Evolutionary conservation across 179 eudicot species (phyloP), one percentile per base, ranked within the genome.

Genomic region (Beta lomatogona): DNA sequence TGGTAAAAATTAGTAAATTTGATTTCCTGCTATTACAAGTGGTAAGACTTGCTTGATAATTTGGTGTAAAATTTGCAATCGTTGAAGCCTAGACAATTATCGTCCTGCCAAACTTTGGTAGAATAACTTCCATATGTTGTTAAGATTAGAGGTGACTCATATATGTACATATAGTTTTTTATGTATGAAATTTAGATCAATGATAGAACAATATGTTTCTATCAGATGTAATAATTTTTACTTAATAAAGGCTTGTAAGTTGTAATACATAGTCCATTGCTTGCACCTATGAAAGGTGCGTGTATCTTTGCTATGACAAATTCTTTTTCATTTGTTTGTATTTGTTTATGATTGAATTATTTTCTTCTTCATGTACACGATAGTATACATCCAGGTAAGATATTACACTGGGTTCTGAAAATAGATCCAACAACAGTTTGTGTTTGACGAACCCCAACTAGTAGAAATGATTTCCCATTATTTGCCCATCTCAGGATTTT

Each of bases 41-140:
- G 72, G 55, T 52, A 48, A 10, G 80, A 59, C 84, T 78, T 78
- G 82, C 82, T 81, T 75, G 87, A 69, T 65, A 67, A 54, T 81
- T 85, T 67, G 78, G 82, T 5, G 55, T 73, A 67, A 73, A 50
- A n/a, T 71, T 77, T 77, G 13, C 53, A 64, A 57, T 31, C 25
- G 57, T 53, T 76, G 79, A 58, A 84, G 74, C 79, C 48, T 6
- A 48, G 9, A 1, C 11, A 76, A 22, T 28, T 48, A 45, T 41
- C 8, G 74, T 80, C 67, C 48, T 53, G 77, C 50, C 68, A 75
- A 25, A 77, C 73, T 73, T 79, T n/a, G 4, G 8, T 53, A 81
- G 63, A 54, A n/a, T 36, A 1, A 36, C 41, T 77, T 76, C 54
- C 25, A 16, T 59, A 59, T 50, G 8, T 61, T 11, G 9, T 25